A percentile compares a stretch with the other conserved stretches of the same genome.
phyloP scores from a whole-genome alignment of 768 basidiomycete species.

The Phaffia australis region DNA sequence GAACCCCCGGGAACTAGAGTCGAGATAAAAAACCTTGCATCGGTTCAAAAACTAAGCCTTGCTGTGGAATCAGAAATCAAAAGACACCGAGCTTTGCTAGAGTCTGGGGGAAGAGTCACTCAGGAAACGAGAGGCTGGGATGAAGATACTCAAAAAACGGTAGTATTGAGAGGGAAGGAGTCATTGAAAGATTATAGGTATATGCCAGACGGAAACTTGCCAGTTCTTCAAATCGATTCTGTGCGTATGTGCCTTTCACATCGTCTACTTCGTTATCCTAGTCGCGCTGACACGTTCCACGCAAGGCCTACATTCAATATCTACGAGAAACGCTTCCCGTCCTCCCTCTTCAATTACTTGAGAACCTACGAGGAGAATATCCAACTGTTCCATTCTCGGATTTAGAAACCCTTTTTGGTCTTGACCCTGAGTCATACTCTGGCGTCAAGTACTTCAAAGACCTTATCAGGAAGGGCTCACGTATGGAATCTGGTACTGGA shows the following conservation, averaged over 20 bases:
- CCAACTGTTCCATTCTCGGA: conserved; percentile 52
- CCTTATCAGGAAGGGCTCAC: background rate
- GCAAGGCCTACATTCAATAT: conserved; percentile 41
- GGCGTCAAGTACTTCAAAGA: conserved; percentile 74
- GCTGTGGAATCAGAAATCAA: conserved; percentile 84
- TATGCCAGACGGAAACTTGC: conserved; percentile 94
- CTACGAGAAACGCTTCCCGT: conserved; percentile 36
- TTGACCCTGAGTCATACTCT: conserved; percentile 52
- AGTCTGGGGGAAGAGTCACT: conserved; percentile 42
- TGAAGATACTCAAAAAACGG: conserved; percentile 69
- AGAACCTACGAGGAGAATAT: conserved; percentile 46
- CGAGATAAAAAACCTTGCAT: conserved; percentile 95
- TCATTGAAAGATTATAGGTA: conserved; percentile 90
- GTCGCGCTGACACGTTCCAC: conserved; percentile 31
- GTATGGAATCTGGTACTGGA: conserved; percentile 40
- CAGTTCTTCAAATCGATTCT: conserved; percentile 45
- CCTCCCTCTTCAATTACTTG: conserved; percentile 56
- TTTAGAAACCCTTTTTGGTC: conserved; percentile 59
- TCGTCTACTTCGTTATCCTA: background rate
- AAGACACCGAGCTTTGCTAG: conserved; percentile 59
- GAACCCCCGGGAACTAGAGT: conserved; percentile 61
- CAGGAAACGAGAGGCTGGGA: conserved; percentile 91
- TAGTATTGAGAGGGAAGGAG: conserved; percentile 73
- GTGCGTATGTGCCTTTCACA: conserved; percentile 27
- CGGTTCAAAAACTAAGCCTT: conserved; percentile 66